phyloP scores from a whole-genome alignment of 345 rosid species.

The Ricinus communis region DNA sequence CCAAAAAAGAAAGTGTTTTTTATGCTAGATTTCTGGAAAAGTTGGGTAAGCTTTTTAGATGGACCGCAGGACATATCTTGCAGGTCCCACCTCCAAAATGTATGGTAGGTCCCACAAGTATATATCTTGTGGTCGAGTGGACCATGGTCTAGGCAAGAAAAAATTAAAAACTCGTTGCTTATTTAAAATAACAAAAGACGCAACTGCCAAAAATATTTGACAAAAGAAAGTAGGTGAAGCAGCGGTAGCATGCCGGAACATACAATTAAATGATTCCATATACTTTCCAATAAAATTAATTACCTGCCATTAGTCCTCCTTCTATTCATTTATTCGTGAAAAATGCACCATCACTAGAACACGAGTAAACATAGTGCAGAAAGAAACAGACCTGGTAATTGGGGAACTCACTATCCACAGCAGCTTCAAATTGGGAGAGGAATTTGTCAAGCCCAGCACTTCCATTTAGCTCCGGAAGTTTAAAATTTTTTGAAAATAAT shows the following conservation, averaged over 20 bases:
- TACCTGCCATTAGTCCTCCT: background rate
- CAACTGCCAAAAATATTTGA: background rate
- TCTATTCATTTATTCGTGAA: background rate
- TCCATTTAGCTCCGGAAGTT: slow-evolving; percentile 56
- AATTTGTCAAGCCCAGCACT: slow-evolving; percentile 56
- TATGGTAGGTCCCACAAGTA: no score
- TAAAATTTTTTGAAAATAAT: slow-evolving; percentile 48
- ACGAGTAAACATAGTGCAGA: background rate
- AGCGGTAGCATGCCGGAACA: background rate
- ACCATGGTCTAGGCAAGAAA: no score
- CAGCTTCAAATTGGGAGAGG: slow-evolving; percentile 85
- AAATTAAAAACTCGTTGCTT: no score
- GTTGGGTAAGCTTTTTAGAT: no score
- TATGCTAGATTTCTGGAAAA: background rate
- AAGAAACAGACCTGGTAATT: slow-evolving; percentile 71
- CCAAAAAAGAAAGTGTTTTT: no score
- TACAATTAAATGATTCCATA: background rate
- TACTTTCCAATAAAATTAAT: background rate
- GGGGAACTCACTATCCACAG: slow-evolving; percentile 88
- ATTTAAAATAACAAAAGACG: background rate
- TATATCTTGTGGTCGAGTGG: no score
- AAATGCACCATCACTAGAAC: background rate
- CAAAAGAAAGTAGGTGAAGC: background rate
- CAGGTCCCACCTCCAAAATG: no score
- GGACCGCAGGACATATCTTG: no score